Conservation (phyloP, 768 basidiomycete species). For the Panaeolus papilionaceus region DNA sequence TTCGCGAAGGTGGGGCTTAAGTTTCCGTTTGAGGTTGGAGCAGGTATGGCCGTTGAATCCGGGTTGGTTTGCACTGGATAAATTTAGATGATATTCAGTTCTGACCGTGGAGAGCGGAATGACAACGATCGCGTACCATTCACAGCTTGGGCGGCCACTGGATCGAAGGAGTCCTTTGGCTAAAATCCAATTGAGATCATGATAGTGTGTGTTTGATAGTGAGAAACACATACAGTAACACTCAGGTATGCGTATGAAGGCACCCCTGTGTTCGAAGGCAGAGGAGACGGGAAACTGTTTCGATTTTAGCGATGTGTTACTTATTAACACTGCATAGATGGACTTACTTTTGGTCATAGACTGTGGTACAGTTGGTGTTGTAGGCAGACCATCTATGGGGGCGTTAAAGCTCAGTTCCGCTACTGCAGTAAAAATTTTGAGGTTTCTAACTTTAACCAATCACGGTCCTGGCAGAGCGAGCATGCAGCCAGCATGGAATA, state of each 20-base stretch:
- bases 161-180: slow-evolving; percentile 39
- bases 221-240: slow-evolving; percentile 39
- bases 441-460: slow-evolving; percentile 38
- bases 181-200: slow-evolving; percentile 21
- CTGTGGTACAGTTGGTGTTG: slow-evolving; percentile 49
- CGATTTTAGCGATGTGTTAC: background rate
- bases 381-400: slow-evolving; percentile 53
- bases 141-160: slow-evolving; percentile 34
- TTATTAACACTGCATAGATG: no score
- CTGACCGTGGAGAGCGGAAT: slow-evolving; percentile 3
- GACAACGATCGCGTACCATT: slow-evolving; percentile 25
- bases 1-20: slow-evolving; percentile 19
- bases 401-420: background rate
- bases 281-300: slow-evolving; percentile 39
- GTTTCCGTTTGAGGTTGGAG: slow-evolving; percentile 29
- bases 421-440: background rate
- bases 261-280: slow-evolving; percentile 49
- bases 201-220: background rate
- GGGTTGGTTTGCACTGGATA: slow-evolving; percentile 33
- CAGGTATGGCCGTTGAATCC: slow-evolving; percentile 40
- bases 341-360: slow-evolving; percentile 43
- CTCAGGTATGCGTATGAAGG: slow-evolving; percentile 58
- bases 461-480: slow-evolving; percentile 49
- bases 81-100: background rate
- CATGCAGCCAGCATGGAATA: slow-evolving; percentile 63